Evolutionary conservation across 768 basidiomycete species (phyloP).

Genomic region (Lactarius pseudohatsudake): DNA sequence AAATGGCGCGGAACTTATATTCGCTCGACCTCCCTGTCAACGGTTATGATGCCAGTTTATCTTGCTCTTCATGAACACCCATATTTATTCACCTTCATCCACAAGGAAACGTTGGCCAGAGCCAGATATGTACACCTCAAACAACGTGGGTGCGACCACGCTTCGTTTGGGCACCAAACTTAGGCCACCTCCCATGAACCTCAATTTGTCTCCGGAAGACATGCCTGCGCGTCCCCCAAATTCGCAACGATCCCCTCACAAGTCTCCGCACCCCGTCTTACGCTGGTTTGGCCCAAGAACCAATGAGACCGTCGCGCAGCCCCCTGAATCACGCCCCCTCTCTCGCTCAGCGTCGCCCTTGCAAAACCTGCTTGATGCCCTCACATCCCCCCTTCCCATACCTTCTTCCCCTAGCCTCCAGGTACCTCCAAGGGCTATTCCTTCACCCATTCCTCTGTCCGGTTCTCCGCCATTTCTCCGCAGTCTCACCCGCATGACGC

Average conservation of each 20-base stretch:
- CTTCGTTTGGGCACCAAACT: conserved; percentile 1
- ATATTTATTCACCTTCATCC: conserved; percentile 1
- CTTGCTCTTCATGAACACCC: neutral
- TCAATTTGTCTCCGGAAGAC: conserved; percentile 3
- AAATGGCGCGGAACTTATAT: neutral
- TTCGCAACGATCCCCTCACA: conserved; percentile 21
- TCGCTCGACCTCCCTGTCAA: neutral
- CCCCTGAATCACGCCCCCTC: conserved; percentile 2
- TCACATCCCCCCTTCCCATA: conserved; percentile 35
- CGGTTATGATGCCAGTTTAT: neutral
- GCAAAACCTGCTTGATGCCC: conserved; percentile 39
- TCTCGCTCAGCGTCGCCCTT: conserved; percentile 31
- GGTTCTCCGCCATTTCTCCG: conserved; percentile 54
- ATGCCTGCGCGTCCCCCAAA: conserved; percentile 24
- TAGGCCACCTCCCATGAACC: neutral
- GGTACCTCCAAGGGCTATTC: conserved; percentile 31
- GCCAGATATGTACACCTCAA: conserved; percentile 16
- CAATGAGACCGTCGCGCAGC: conserved; percentile 42
- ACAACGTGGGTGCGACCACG: conserved; percentile 4
- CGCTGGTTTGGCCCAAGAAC: conserved; percentile 46
- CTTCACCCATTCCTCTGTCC: conserved; percentile 42
- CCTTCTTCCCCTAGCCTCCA: conserved; percentile 31
- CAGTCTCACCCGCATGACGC: conserved; percentile 55
- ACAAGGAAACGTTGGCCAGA: neutral
- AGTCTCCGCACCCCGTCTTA: conserved; percentile 37